Evolutionary conservation across 2,329 filamentous ascomycete genomes (phyloP).

Genomic region (Fusarium sp.): DNA sequence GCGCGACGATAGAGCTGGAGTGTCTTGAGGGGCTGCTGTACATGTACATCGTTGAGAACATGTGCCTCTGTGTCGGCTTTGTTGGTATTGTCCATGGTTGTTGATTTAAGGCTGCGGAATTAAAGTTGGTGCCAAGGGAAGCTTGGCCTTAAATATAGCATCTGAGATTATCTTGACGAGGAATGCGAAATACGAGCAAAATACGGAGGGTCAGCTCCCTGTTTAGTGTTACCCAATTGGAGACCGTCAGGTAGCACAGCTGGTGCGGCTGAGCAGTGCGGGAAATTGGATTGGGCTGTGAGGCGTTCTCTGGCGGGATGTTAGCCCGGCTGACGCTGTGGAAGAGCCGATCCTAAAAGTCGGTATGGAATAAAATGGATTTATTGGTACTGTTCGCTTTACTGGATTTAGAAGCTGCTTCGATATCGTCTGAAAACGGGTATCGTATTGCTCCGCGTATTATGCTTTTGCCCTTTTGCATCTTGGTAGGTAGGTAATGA

Average conservation of each 20-base stretch:
- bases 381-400: not conserved
- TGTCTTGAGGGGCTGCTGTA: not conserved
- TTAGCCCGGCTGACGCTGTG: not conserved
- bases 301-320: not conserved
- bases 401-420: not conserved
- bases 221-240: not conserved
- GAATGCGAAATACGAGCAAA: conserved; percentile 1
- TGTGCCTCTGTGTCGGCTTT: not conserved
- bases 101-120: not conserved
- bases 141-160: not conserved
- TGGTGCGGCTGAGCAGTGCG: not conserved
- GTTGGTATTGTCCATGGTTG: not conserved
- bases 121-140: not conserved
- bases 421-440: not conserved
- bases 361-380: not conserved
- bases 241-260: not conserved
- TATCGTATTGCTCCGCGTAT: not conserved
- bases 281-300: not conserved
- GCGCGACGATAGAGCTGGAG: conserved; percentile 19
- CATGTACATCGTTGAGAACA: not conserved
- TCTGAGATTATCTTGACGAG: not conserved
- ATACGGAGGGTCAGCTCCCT: not conserved
- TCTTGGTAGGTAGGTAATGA: too few relatives aligned
- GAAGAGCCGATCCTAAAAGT: not conserved
- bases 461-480: too few relatives aligned